phyloP scores from a whole-genome alignment of 441 rosid genomes.

The Eutrema salsugineum region DNA sequence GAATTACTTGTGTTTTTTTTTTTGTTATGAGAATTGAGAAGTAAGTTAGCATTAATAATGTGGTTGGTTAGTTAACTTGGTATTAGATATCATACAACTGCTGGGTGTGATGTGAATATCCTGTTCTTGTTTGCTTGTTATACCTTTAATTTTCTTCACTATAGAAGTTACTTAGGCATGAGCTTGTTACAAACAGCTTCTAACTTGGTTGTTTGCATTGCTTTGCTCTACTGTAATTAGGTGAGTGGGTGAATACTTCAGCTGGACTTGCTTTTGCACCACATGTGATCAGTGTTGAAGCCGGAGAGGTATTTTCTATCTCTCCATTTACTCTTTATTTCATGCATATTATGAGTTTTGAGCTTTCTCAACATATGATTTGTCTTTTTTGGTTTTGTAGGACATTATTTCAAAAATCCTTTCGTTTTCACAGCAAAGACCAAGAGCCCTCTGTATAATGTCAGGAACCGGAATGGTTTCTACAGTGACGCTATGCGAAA shows the following conservation, averaged over 20 bases:
- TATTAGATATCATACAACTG: neutral
- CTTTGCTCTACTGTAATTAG: constrained; percentile 37
- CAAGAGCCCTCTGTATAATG: constrained; percentile 85
- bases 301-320: constrained; percentile 65
- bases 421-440: constrained; percentile 77
- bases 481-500: constrained; percentile 61
- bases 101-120: neutral
- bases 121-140: neutral
- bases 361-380: neutral
- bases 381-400: constrained; percentile 26
- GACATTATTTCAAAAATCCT: constrained; percentile 76
- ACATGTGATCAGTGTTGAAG: constrained; percentile 67
- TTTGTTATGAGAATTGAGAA: neutral
- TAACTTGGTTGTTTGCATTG: neutral
- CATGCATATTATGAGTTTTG: neutral
- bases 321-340: neutral
- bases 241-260: constrained; percentile 93
- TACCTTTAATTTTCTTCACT: neutral
- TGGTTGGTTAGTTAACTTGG: neutral
- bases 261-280: constrained; percentile 93
- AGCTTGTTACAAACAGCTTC: neutral
- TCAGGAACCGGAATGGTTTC: constrained; percentile 83
- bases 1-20: neutral
- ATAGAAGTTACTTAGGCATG: neutral
- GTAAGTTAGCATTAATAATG: neutral